phyloP scores from a whole-genome alignment of 2,329 filamentous ascomycete species.

The Fusarium hainanense region DNA sequence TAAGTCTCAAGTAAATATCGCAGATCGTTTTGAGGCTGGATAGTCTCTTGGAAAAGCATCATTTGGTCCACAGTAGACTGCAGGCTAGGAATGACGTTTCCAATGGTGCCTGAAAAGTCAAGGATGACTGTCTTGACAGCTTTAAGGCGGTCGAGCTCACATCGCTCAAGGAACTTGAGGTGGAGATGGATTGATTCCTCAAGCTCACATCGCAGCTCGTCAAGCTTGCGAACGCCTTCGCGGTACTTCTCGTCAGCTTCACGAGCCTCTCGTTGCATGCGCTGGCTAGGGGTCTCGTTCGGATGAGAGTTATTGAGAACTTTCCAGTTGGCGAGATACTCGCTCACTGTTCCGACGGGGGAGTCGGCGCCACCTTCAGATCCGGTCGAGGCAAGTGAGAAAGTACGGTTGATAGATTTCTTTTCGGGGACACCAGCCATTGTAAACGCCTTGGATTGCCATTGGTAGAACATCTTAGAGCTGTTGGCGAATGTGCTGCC shows the following conservation, averaged over 20 bases:
- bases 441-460: conserved; percentile 92
- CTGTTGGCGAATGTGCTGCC: conserved; percentile 97
- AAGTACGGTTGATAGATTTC: conserved; percentile 79
- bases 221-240: conserved; percentile 82
- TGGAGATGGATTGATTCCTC: conserved; percentile 95
- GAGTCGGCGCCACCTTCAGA: conserved; percentile 70
- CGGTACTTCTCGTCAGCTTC: conserved; percentile 97
- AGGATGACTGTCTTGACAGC: conserved; percentile 98
- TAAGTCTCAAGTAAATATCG: conserved; percentile 97
- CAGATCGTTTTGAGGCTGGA: conserved; percentile 91
- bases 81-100: conserved; percentile 96
- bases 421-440: conserved; percentile 89
- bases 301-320: conserved; percentile 83
- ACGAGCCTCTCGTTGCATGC: conserved; percentile 85
- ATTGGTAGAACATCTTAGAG: conserved; percentile 97
- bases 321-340: conserved; percentile 93
- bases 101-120: conserved; percentile 96
- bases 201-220: conserved; percentile 90
- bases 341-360: conserved; percentile 84
- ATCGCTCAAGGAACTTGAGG: conserved; percentile 95
- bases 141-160: conserved; percentile 94
- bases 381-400: conserved; percentile 74
- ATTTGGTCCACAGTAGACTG: conserved; percentile 98
- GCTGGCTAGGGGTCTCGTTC: conserved; percentile 92
- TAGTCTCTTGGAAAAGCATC: conserved; percentile 98